Base-by-base conservation (phyloP, 106 monocot species). In the Alisma plantagoaquatica region DNA sequence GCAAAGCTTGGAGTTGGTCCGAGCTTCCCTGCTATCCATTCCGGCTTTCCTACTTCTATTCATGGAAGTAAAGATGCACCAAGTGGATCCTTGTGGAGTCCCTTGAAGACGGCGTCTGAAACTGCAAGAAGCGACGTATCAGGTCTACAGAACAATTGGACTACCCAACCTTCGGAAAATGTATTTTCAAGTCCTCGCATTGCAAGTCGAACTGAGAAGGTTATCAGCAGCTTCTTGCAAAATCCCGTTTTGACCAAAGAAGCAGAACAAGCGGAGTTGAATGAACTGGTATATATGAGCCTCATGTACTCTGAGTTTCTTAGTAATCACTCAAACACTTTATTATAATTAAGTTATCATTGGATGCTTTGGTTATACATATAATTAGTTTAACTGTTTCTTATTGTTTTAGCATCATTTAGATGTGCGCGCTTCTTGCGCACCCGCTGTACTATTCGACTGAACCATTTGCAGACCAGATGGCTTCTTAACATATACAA, bases 141-240 rank as follows among this genome's bases (percentile, higher is more conserved):
- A 15, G 29, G 38, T 31, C 59, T 60, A 27, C 31, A 22, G 49
- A 60, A 27, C 38, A 23, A 45, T 62, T 53, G 24, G 49, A 56
- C 23, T 29, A 33, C 38, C 17, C 11, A 41, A n/a, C n/a, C n/a
- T n/a, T n/a, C 19, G 29, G 8, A 31, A 56, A 57, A 44, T 3
- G 33, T 54, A 14, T 19, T 14, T 3, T 8, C 27, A 63, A 29
- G 46, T 32, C 41, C 10, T 51, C 27, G 63, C 49, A n/a, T 31
- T 23, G 67, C 23, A 43, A 81, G 24, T 14, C 67, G 28, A 18
- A 73, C 77, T 42, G 80, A 81, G 35, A 81, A 81, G 55, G 67
- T 81, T 61, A 22, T 86, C 43, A 27, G 70, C 31, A 71, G 48
- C 23, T 81, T 86, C 60, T 64, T 86, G 55, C 69, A 73, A 62